These are phyloP conservation scores for Avena insularis DNA, from an alignment of 176 grass and related monocot genomes.

Conservation along the genomic window DNA sequence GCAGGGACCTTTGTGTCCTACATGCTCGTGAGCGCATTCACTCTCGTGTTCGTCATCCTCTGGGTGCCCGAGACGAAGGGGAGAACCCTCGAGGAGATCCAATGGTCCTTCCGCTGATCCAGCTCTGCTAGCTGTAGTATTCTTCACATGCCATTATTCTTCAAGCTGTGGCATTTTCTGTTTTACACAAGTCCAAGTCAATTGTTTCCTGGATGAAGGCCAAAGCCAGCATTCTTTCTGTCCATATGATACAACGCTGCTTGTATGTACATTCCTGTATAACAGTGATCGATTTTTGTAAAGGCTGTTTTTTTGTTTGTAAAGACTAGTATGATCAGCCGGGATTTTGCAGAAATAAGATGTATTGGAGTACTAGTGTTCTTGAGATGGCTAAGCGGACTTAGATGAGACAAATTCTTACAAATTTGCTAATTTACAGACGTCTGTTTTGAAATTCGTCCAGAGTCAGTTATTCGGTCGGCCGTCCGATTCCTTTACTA, in stretches of 20 bases:
- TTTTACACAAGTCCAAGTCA: neutral
- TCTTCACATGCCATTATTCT: neutral
- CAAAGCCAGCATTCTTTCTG: conserved; percentile 32
- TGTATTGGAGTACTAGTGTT: neutral
- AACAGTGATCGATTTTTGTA: conserved; percentile 15
- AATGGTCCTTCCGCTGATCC: conserved; percentile 78
- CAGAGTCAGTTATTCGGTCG: too few relatives aligned
- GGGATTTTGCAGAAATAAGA: conserved; percentile 24
- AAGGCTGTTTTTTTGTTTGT: neutral
- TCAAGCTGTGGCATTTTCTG: neutral
- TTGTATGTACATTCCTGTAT: conserved; percentile 27
- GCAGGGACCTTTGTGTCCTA: conserved; percentile 83
- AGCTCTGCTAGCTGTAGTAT: neutral
- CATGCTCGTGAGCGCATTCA: conserved; percentile 64
- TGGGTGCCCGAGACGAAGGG: conserved; percentile 97
- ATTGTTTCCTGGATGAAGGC: neutral
- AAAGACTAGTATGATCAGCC: neutral
- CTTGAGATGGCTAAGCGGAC: neutral
- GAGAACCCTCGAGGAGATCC: conserved; percentile 90
- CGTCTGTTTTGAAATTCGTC: too few relatives aligned
- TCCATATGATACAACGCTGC: conserved; percentile 4
- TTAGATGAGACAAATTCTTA: neutral
- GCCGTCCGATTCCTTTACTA: too few relatives aligned
- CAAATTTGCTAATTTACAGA: too few relatives aligned
- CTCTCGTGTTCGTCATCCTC: conserved; percentile 72